Base-by-base conservation (phyloP, 805 yeast species). In the Wickerhamiella cacticola region DNA sequence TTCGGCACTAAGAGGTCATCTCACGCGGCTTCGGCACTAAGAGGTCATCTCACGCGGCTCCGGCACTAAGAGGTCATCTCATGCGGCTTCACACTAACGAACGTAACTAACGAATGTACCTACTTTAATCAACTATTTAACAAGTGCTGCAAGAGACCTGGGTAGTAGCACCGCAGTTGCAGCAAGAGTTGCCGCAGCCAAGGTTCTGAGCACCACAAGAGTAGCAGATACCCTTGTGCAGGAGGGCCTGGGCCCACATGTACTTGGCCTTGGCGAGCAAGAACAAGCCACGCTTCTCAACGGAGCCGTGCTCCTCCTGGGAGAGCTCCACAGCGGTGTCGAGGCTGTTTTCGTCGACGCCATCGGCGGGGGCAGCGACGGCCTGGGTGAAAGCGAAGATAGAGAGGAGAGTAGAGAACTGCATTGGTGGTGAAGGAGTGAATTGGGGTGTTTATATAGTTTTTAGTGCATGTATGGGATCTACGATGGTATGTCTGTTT, bases 91-190 rank as follows among this genome's bases (percentile, higher is more conserved):
- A n/a, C n/a, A n/a, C n/a, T n/a, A n/a, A n/a, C n/a, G n/a, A n/a
- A n/a, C n/a, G n/a, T n/a, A n/a, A n/a, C n/a, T n/a, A n/a, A n/a
- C n/a, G n/a, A n/a, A n/a, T n/a, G n/a, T n/a, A n/a, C n/a, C n/a
- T n/a, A n/a, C n/a, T n/a, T n/a, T n/a, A n/a, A n/a, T n/a, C n/a
- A n/a, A n/a, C n/a, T 15, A 3, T 22, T 36, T 36, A 36, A 22
- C 41, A 36, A 19, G 41, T 10, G 25, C 25, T 22, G 25, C 41
- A 36, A 3, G n/a, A 9, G 12, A 36, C 25, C 5, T 19, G 10
- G 16, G 41, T 36, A 5, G 41, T n/a, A 18, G 44, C 44, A 18
- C 44, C 44, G 23, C 44, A 41, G 35, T 18, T 15, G 44, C 44
- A 41, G 44, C 44, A 41, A 16, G 44, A 15, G 12, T 5, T 4